Evolutionary conservation across 179 eudicot species (phyloP).

Genomic region (Actinidia arguta): DNA sequence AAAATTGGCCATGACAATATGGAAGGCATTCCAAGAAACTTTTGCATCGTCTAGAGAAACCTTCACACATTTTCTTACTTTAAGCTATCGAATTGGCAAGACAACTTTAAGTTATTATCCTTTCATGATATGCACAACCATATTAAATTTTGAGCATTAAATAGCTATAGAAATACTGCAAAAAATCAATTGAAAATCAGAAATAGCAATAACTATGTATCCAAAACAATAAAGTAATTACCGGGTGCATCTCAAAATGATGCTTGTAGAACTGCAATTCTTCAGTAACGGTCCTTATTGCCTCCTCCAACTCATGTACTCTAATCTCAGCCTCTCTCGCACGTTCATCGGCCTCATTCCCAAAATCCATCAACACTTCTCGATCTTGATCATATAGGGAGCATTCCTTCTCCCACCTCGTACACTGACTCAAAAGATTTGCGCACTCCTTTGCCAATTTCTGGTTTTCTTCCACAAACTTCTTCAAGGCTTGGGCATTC

Average conservation of each 20-base stretch:
- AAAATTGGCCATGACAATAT: no score
- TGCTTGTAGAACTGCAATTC: constrained; percentile 51
- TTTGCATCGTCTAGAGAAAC: no score
- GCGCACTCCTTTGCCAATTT: constrained; percentile 71
- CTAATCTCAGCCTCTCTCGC: constrained; percentile 73
- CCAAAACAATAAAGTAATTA: constrained; percentile 23
- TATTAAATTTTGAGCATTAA: no score
- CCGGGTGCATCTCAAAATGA: constrained; percentile 51
- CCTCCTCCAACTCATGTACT: constrained; percentile 61
- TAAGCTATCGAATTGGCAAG: no score
- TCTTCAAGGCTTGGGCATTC: constrained; percentile 87
- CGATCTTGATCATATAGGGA: constrained; percentile 76
- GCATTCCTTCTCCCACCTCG: constrained; percentile 76
- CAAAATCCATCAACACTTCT: constrained; percentile 88
- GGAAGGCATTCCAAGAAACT: no score
- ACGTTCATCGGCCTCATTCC: constrained; percentile 84
- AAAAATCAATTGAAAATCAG: not conserved
- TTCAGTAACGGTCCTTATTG: constrained; percentile 47
- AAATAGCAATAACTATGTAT: not conserved
- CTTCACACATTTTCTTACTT: no score
- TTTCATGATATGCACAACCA: no score
- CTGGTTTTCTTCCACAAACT: constrained; percentile 86
- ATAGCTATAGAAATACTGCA: not conserved
- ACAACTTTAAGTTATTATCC: no score
- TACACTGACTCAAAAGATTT: constrained; percentile 55